Evolutionary conservation across 164 flowering plant species (phyloP).

Genomic region (Cinnamomum micranthum): DNA sequence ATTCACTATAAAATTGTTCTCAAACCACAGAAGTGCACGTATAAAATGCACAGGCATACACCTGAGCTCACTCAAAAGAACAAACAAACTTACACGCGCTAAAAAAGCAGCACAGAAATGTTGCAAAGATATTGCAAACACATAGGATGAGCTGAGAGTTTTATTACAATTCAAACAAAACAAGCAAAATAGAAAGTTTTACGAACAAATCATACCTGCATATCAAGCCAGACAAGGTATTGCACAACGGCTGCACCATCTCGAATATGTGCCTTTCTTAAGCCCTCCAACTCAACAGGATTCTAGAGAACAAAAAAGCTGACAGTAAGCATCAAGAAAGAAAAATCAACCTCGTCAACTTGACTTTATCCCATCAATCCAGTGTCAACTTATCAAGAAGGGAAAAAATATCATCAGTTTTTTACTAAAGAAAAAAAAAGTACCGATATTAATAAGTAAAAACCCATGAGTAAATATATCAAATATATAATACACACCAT

Average conservation of each 20-base stretch:
- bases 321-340: neutral
- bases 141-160: neutral
- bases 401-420: no score
- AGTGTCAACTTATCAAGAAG: no score
- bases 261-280: conserved; percentile 79
- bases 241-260: conserved; percentile 99
- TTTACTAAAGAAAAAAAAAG: no score
- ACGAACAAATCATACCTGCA: conserved; percentile 44
- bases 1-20: neutral
- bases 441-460: neutral
- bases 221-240: conserved; percentile 89
- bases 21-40: neutral
- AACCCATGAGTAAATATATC: neutral
- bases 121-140: neutral
- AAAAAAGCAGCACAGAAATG: neutral
- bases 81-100: neutral
- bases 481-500: no score
- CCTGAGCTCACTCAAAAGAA: neutral
- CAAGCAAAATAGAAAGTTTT: neutral
- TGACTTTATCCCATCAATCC: neutral
- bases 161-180: neutral
- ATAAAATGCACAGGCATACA: neutral
- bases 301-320: conserved; percentile 39
- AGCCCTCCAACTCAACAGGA: conserved; percentile 88
- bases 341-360: neutral